Base-by-base conservation (phyloP, 2,329 filamentous ascomycete genomes). In the Dactylellina parvicollis region DNA sequence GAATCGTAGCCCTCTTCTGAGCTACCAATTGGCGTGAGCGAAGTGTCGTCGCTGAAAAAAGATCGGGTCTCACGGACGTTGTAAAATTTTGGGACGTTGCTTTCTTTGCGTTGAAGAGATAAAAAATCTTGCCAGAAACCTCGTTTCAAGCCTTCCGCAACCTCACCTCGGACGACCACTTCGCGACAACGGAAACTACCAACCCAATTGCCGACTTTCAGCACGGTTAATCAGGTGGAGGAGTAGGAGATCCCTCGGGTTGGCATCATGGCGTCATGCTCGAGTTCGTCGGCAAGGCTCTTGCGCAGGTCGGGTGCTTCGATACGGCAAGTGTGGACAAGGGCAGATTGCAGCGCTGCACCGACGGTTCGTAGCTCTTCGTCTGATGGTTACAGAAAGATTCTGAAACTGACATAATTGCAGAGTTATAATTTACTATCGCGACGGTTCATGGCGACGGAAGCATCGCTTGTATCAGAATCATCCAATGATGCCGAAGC, bases 391-490 rank as follows among this genome's bases (percentile, higher is more conserved):
- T 8, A n/a, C 14, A 32, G 16, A 16, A 30, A n/a, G 12, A 34
- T 9, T 12, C 4, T 20, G n/a, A 30, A 38, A 16, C 50, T 71
- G 18, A 71, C 18, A 47, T 26, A 26, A 32, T n/a, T 49, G 18
- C 18, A 73, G 60, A 66, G 54, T 22, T 66, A 49, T 16, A 65
- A 62, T 56, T 7, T 73, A 16, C 8, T 61, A 59, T 55, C 69
- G 18, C 60, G 69, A 38, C 69, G 69, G 46, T 66, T 60, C n/a
- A 65, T 73, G 60, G 69, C 69, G 24, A 73, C 60, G 20, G 69
- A 73, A 56, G 54, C 69, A 5, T 26, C 60, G 0, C 30, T 64
- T 10, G 10, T 46, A n/a, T 38, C 59, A 32, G 52, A 65, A 32
- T 66, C 69, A 3, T 44, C 47, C 12, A 40, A 36, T 57, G 38